Evolutionary conservation across 352 stramenopile species (phyloP).

Genomic region (Globisporangium abappressorium): DNA sequence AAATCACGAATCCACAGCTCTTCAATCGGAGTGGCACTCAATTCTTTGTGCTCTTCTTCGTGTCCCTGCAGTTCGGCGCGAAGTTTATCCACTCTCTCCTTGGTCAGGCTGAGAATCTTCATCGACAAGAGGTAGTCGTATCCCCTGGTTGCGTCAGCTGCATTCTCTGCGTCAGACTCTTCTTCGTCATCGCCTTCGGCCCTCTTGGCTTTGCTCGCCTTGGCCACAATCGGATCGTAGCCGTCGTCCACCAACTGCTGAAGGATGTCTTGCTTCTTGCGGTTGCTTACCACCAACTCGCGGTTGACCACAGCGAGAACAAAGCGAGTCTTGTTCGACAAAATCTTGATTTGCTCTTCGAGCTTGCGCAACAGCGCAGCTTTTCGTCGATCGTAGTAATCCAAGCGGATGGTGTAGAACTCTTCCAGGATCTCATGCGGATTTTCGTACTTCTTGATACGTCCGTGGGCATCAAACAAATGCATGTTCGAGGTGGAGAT

Average conservation of each 20-base stretch:
- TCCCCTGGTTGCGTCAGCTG: conserved; percentile 43
- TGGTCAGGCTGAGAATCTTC: conserved; percentile 92
- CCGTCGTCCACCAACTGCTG: conserved; percentile 81
- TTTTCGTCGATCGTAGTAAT: conserved; percentile 94
- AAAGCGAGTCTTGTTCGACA: conserved; percentile 96
- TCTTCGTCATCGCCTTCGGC: conserved; percentile 37
- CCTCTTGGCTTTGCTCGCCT: conserved; percentile 53
- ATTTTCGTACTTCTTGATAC: conserved; percentile 93
- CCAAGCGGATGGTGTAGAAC: conserved; percentile 92
- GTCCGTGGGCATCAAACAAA: conserved; percentile 88
- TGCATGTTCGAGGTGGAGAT: conserved; percentile 97
- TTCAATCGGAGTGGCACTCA: conserved; percentile 83
- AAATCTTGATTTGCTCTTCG: conserved; percentile 85
- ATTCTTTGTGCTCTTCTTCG: conserved; percentile 77
- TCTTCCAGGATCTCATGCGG: conserved; percentile 92
- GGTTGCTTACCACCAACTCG: conserved; percentile 92
- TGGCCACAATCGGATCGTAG: conserved; percentile 82
- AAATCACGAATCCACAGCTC: conserved; percentile 94
- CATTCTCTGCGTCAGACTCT: conserved; percentile 54
- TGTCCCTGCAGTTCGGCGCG: conserved; percentile 85
- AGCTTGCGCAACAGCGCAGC: conserved; percentile 82
- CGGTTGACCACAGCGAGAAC: conserved; percentile 92
- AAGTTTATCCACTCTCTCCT: conserved; percentile 91
- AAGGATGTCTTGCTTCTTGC: conserved; percentile 92
- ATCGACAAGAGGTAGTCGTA: conserved; percentile 97